Conservation (phyloP, 805 yeast genomes). For the Candida patagonica region DNA sequence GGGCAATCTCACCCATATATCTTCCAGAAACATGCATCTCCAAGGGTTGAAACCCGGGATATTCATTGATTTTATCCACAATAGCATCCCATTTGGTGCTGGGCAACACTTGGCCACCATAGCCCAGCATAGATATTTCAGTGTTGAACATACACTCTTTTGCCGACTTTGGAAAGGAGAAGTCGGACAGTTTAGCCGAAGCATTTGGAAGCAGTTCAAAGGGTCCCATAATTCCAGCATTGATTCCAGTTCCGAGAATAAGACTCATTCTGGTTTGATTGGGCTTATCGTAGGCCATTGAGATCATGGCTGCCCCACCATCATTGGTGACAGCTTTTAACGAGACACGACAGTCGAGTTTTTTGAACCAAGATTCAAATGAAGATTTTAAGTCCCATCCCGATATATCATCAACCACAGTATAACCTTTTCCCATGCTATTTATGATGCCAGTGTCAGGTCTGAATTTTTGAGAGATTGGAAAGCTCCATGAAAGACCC, state of each 20-base stretch:
- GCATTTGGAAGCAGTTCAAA: slow-evolving; percentile 50
- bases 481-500: slow-evolving; percentile 30
- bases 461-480: slow-evolving; percentile 21
- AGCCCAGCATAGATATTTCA: slow-evolving; percentile 87
- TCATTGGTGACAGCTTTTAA: slow-evolving; percentile 83
- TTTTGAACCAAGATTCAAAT: slow-evolving; percentile 55
- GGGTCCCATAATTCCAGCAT: slow-evolving; percentile 61
- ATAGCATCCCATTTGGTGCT: slow-evolving; percentile 63
- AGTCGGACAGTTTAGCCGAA: slow-evolving; percentile 36
- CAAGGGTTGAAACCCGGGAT: slow-evolving; percentile 77
- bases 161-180: slow-evolving; percentile 6
- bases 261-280: slow-evolving; percentile 68
- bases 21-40: slow-evolving; percentile 84
- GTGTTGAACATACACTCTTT: slow-evolving; percentile 58
- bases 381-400: slow-evolving; percentile 66
- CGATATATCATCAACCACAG: slow-evolving; percentile 56
- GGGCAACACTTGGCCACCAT: slow-evolving; percentile 58
- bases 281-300: slow-evolving; percentile 47
- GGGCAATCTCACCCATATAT: slow-evolving; percentile 77
- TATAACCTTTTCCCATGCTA: slow-evolving; percentile 60
- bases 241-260: slow-evolving; percentile 89
- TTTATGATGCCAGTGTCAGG: slow-evolving; percentile 18
- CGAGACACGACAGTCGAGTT: slow-evolving; percentile 39
- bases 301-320: slow-evolving; percentile 76
- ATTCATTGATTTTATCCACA: slow-evolving; percentile 52